Evolutionary conservation across 257 asterid species (phyloP).

Genomic region (Orobanche coerulescens): DNA sequence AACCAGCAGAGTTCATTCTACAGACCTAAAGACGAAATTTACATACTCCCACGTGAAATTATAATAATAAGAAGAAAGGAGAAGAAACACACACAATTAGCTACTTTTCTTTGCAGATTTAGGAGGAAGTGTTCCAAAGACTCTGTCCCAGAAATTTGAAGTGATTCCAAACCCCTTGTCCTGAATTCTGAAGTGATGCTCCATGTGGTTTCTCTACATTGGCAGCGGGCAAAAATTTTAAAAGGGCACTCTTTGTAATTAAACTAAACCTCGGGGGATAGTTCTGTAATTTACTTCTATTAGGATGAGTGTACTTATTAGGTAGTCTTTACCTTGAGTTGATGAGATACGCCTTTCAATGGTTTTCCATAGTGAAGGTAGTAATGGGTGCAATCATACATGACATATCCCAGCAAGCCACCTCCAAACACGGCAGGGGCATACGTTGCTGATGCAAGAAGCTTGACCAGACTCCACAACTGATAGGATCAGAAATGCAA

Average conservation of each 20-base stretch:
- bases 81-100: conserved; percentile 16
- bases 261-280: too few relatives aligned
- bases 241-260: too few relatives aligned
- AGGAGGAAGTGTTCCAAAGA: conserved; percentile 69
- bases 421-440: conserved; percentile 62
- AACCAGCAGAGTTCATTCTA: conserved; percentile 9
- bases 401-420: conserved; percentile 57
- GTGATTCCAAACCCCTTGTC: conserved; percentile 81
- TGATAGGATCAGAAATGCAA: conserved; percentile 23
- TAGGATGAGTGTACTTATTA: too few relatives aligned
- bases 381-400: conserved; percentile 80
- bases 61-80: too few relatives aligned
- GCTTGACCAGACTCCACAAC: conserved; percentile 52
- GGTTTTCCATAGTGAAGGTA: conserved; percentile 77
- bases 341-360: conserved; percentile 36
- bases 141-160: conserved; percentile 65
- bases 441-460: conserved; percentile 33
- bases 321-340: conserved; percentile 51
- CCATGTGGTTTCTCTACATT: conserved; percentile 65
- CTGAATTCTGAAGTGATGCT: conserved; percentile 67
- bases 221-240: too few relatives aligned
- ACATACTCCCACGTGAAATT: too few relatives aligned
- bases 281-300: too few relatives aligned
- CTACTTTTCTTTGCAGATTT: conserved; percentile 34
- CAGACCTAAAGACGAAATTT: neutral